Evolutionary conservation across 2,329 filamentous ascomycete genomes (phyloP).

Genomic region (Aspergillus transmontanensis): DNA sequence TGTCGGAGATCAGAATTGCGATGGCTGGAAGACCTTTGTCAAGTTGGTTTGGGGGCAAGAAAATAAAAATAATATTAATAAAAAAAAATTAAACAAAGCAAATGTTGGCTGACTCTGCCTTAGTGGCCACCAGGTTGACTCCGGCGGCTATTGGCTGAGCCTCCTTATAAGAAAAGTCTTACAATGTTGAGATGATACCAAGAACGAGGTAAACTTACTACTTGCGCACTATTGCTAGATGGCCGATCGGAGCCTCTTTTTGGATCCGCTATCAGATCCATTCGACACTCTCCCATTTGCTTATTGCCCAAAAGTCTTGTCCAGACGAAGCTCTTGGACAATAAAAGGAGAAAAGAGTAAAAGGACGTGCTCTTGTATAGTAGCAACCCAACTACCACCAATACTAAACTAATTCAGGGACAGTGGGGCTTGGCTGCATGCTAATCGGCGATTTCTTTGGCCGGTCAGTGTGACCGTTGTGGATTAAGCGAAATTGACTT

Average conservation of each 20-base stretch:
- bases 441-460: constrained; percentile 22
- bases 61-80: constrained; percentile 5
- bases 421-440: constrained; percentile 19
- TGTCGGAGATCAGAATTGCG: neutral
- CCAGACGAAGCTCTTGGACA: neutral
- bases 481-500: constrained; percentile 37
- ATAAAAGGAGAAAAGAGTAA: neutral
- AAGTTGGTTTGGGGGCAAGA: neutral
- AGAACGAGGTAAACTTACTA: neutral
- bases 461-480: constrained; percentile 23
- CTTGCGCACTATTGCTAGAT: neutral
- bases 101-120: constrained; percentile 15
- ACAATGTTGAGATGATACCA: neutral
- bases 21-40: neutral
- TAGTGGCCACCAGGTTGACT: constrained; percentile 4
- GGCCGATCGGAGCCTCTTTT: neutral
- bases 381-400: constrained; percentile 11
- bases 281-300: neutral
- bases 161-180: constrained; percentile 1
- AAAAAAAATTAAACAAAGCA: constrained; percentile 4
- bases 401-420: constrained; percentile 16
- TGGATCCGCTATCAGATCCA: constrained; percentile 4
- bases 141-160: constrained; percentile 17
- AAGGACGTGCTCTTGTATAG: constrained; percentile 2
- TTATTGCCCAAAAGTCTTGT: neutral